Base-by-base conservation (phyloP, 306 rosid species). In the Malus domestica region DNA sequence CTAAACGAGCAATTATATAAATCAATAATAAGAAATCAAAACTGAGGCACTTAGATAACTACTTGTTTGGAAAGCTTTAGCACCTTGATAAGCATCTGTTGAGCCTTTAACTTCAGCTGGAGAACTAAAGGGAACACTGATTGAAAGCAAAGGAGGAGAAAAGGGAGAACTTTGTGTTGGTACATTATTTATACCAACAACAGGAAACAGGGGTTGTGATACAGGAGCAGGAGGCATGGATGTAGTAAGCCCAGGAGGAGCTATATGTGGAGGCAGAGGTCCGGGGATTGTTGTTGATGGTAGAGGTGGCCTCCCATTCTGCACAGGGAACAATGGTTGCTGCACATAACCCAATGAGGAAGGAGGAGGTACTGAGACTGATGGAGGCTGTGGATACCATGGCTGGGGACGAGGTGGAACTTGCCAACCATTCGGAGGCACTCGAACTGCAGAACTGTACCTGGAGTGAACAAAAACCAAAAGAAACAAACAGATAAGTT, bases 161-260 rank as follows among this genome's bases (percentile, higher is more conserved):
- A 85, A 89, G 32, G 96, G 83, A 33, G 96, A 84, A 80, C 83
- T 88, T 81, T 86, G 98, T 29, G 85, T n/a, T 15, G 92, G 69
- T 8, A 85, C 69, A 73, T 78, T 85, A 81, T 84, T 92, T 80
- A 79, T 89, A 70, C 90, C 91, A 88, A 90, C 92, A 84, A 95
- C 96, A 29, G 99, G 99, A 82, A 96, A 96, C 81, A 96, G 81
- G n/a, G 99, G 99, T 75, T 96, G 98, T 49, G 99, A 96, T 75
- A 89, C 96, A 64, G 93, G 86, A 77, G 79, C 80, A 55, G 93
- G 66, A 73, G 90, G 81, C 52, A 89, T 66, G n/a, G 97, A 82
- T 78, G 96, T 25, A 38, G 90, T 86, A 84, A 94, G 71, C 25
- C 99, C 98, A 63, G 98, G 99, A 70, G 96, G 96, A 72, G 87